These are phyloP conservation scores for Acacia melanoxylon DNA, from an alignment of 306 rosid species.

Conservation along the genomic window DNA sequence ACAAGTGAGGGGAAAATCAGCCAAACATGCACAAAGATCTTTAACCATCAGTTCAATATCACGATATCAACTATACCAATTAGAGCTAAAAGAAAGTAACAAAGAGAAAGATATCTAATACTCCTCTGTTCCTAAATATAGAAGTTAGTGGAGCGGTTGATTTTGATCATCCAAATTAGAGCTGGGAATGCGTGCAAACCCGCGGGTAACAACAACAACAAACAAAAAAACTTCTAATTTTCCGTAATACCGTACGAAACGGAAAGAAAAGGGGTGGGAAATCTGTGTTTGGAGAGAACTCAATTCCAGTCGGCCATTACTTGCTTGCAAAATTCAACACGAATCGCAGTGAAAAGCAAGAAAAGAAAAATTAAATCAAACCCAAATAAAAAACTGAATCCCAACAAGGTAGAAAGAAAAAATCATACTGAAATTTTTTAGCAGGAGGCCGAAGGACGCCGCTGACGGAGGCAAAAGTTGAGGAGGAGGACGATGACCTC, in stretches of 20 bases:
- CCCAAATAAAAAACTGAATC: conserved; percentile 2
- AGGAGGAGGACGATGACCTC: too few relatives aligned
- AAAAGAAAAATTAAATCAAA: conserved; percentile 34
- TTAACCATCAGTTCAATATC: background rate
- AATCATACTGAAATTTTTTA: too few relatives aligned
- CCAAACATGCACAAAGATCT: background rate
- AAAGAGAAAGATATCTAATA: too few relatives aligned
- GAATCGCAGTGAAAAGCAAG: conserved; percentile 37
- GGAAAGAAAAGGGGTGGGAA: conserved; percentile 34
- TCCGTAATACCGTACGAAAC: conserved; percentile 18
- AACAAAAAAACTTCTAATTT: background rate
- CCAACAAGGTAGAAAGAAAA: too few relatives aligned
- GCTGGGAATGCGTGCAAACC: too few relatives aligned
- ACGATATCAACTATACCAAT: background rate
- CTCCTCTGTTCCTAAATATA: too few relatives aligned
- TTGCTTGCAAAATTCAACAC: conserved; percentile 36
- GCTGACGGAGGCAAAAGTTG: too few relatives aligned
- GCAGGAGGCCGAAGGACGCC: too few relatives aligned
- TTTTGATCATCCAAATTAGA: too few relatives aligned
- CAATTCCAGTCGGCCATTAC: conserved; percentile 34
- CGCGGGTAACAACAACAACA: too few relatives aligned
- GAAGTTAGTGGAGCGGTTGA: too few relatives aligned
- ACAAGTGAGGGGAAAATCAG: background rate
- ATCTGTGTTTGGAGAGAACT: conserved; percentile 35
- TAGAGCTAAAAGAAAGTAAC: too few relatives aligned